phyloP scores from a whole-genome alignment of 179 eudicot species.

The Beta lomatogona region DNA sequence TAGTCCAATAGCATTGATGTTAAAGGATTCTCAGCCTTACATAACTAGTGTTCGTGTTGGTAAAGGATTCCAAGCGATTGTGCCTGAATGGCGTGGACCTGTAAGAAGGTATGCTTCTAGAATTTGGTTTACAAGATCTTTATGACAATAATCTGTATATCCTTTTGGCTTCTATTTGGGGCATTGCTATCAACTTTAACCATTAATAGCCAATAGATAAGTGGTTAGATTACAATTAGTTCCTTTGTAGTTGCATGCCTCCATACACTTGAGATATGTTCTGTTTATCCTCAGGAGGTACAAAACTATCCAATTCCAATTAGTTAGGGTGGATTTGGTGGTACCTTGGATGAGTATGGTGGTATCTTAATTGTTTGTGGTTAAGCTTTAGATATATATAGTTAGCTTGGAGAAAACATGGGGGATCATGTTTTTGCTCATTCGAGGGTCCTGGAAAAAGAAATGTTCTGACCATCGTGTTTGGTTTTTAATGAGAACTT shows the following conservation, averaged over 20 bases:
- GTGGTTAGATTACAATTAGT: not conserved
- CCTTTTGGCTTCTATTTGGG: slow-evolving; percentile 4
- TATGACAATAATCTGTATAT: not conserved
- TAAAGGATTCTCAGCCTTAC: slow-evolving; percentile 56
- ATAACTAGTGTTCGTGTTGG: slow-evolving; percentile 72
- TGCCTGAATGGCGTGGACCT: slow-evolving; percentile 88
- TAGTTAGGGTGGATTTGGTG: not conserved
- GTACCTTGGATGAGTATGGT: not conserved
- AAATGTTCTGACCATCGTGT: not conserved
- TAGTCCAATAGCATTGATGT: slow-evolving; percentile 61
- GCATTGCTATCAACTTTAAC: not conserved
- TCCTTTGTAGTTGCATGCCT: not conserved
- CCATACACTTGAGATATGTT: not conserved
- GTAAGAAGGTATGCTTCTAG: slow-evolving; percentile 50
- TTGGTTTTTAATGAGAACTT: not conserved
- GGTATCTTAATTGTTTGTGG: not conserved
- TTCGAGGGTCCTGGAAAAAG: not conserved
- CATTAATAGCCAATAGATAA: not conserved
- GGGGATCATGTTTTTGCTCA: not conserved
- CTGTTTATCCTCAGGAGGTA: not conserved
- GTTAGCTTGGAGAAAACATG: not conserved
- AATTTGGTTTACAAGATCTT: not conserved
- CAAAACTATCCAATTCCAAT: not conserved
- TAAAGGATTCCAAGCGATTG: slow-evolving; percentile 74
- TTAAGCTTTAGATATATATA: not conserved